Evolutionary conservation across 83 land plant species (phyloP), one percentile per base, ranked within the genome.

Genomic region (Thuja plicata): DNA sequence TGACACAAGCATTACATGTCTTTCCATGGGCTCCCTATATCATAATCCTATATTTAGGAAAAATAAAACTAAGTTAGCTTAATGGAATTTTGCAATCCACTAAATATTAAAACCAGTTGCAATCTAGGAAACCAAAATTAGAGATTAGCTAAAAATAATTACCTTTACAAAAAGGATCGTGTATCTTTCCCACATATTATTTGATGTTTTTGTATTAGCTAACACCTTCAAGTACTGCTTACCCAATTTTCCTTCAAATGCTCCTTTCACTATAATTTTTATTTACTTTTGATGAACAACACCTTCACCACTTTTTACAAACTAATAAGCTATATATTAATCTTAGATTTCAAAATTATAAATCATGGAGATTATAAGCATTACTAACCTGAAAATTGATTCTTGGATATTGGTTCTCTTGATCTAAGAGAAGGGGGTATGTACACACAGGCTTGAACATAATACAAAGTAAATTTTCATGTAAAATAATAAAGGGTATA

Each of bases 371-470:
- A 55, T 48, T 21, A 88, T 57, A 54, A 60, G 71, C 54, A 76
- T 34, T 8, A 89, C 87, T 74, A 5, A 94, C 94, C 94, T 90
- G 94, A 91, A 60, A 94, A 94, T 40, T 94, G 94, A 24, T 92
- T 92, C 48, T 89, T 89, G 0, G 88, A 34, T 34, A 89, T 55
- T 73, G 93, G 87, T 32, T 54, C 74, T 89, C 87, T 89, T 37
- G 89, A 10, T 24, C 94, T 92, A 9, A 94, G 92, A 9, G 94
- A 90, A 30, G 94, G 94, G 10, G 95, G 95, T 55, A 94, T 87
- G 79, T 94, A 94, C 62, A 48, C 90, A 87, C 92, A 92, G 60
- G 92, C 87, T 95, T 95, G 94, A 62, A 62, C 45, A 46, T 88
- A 17, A 21, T 40, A 45, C 40, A 74, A 16, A 41, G 38, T 41